phyloP scores from a whole-genome alignment of 2,329 filamentous ascomycete genomes.

The Fusarium paranaense region DNA sequence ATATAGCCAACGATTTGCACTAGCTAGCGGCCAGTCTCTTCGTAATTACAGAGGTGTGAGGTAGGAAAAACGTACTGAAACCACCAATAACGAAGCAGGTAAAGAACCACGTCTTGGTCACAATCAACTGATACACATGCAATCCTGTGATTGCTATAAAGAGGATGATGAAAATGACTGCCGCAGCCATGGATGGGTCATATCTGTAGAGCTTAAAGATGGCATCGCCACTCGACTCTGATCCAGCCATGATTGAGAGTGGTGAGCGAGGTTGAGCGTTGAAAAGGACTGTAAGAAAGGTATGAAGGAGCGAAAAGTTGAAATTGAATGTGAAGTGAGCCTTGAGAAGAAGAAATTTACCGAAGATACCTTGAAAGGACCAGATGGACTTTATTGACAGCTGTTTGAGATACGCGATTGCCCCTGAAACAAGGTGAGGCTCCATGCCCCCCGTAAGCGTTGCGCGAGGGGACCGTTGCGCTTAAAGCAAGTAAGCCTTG shows the following conservation, averaged over 20 bases:
- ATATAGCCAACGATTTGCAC: not conserved
- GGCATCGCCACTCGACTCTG: not conserved
- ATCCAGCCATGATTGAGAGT: not conserved
- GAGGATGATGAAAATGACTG: not conserved
- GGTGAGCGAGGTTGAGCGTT: not conserved
- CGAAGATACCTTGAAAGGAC: fast-evolving
- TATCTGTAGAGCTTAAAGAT: not conserved
- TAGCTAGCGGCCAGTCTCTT: not conserved
- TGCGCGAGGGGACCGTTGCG: not conserved
- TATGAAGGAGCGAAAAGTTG: not conserved
- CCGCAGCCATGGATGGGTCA: not conserved
- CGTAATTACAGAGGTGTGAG: not conserved
- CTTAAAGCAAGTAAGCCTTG: not conserved
- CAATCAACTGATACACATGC: not conserved
- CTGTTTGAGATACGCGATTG: not conserved
- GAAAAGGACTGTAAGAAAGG: not conserved
- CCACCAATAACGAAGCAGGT: not conserved
- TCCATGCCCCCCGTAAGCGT: not conserved
- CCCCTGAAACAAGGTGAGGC: not conserved
- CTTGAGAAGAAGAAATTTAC: not conserved
- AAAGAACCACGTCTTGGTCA: not conserved
- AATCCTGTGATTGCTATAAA: not conserved
- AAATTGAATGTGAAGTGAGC: not conserved
- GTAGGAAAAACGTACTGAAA: not conserved
- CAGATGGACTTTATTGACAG: not conserved